A percentile compares a stretch with the other conserved stretches of the same genome.
These are phyloP conservation scores for Mycena epipterygia DNA, from an alignment of 768 basidiomycete species.

Conservation along the genomic window DNA sequence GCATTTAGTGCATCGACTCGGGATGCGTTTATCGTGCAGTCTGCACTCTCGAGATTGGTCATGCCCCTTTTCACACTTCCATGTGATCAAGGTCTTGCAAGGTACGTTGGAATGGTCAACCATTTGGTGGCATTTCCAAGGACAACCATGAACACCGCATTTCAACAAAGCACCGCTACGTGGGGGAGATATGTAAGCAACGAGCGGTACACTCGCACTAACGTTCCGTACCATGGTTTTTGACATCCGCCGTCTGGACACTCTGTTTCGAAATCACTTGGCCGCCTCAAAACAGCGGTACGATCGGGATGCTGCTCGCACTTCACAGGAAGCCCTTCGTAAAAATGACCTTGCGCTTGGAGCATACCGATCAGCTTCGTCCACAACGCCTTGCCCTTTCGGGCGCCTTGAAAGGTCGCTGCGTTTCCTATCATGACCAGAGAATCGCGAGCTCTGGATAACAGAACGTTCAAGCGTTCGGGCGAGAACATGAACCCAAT, in stretches of 20 bases:
- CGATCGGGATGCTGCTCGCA: constrained; percentile 68
- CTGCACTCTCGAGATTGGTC: constrained; percentile 55
- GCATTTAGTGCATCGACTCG: constrained; percentile 48
- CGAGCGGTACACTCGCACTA: neutral
- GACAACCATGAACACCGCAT: constrained; percentile 68
- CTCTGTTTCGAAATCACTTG: constrained; percentile 62
- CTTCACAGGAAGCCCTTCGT: constrained; percentile 69
- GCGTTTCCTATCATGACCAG: constrained; percentile 77
- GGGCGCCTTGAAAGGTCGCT: constrained; percentile 65
- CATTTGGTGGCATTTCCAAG: constrained; percentile 71
- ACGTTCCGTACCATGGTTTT: neutral
- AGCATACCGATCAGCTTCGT: constrained; percentile 60
- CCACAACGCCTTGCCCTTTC: constrained; percentile 68
- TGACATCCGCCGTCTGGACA: constrained; percentile 50
- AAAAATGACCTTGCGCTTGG: constrained; percentile 57
- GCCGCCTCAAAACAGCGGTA: constrained; percentile 51
- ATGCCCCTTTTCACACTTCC: constrained; percentile 62
- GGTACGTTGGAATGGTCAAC: constrained; percentile 65
- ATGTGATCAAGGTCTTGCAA: constrained; percentile 55
- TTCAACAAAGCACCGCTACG: constrained; percentile 60
- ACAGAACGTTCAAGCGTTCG: constrained; percentile 78
- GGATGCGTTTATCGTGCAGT: neutral
- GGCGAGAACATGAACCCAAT: constrained; percentile 82
- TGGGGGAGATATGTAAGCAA: neutral
- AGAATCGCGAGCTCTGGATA: constrained; percentile 76